A percentile compares a stretch with the other conserved stretches of the same genome.
These are phyloP conservation scores for Exophiala sp. DNA, from an alignment of 2,329 filamentous ascomycete species.

Conservation along the genomic window DNA sequence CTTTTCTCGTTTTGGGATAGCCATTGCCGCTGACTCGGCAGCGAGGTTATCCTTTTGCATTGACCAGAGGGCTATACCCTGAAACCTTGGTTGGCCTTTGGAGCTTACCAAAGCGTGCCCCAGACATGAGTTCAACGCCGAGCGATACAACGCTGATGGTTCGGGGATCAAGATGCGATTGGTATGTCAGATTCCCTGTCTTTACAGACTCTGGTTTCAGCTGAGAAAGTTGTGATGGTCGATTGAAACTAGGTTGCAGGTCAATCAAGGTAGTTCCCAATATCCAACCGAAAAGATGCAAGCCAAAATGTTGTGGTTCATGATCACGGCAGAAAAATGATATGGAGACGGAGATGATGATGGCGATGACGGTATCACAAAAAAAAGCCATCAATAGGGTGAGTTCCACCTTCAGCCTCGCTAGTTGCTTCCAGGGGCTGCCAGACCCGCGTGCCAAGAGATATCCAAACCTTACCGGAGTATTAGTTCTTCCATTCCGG, in stretches of 20 bases:
- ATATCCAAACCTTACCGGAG: not conserved
- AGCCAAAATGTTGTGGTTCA: no score
- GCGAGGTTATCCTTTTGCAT: not conserved
- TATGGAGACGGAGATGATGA: not conserved
- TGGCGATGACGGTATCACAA: not conserved
- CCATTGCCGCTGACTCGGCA: not conserved
- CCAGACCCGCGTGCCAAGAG: not conserved
- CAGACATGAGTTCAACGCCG: not conserved
- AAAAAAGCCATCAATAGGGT: not conserved
- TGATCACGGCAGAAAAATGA: not conserved
- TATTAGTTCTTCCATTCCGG: not conserved
- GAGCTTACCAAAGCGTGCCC: not conserved
- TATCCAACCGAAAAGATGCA: no score
- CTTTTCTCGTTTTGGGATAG: slow-evolving; percentile 1
- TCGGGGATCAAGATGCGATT: no score
- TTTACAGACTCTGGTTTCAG: no score
- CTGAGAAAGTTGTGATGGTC: no score
- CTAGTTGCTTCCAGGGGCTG: not conserved
- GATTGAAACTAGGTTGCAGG: no score
- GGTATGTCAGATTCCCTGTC: no score
- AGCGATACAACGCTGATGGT: no score
- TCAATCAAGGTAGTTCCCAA: no score
- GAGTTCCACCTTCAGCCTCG: not conserved
- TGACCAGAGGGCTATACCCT: not conserved
- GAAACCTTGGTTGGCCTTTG: not conserved